Evolutionary conservation across 257 asterid genomes (phyloP).

Genomic region (Solanum gandarillasii): DNA sequence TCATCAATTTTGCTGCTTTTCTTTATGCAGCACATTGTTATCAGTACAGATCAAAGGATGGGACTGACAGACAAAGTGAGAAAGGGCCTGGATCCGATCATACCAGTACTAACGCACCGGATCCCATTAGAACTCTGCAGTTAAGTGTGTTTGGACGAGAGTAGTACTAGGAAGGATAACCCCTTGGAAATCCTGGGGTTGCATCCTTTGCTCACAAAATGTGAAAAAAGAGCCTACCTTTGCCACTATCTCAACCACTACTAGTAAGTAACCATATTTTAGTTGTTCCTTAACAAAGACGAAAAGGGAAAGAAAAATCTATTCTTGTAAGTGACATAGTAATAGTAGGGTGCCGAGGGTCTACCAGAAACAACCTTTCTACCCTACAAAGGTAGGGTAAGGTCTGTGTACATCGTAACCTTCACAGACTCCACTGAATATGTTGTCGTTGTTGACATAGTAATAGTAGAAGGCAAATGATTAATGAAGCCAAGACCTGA

Average conservation of each 20-base stretch:
- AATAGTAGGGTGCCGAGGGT: neutral
- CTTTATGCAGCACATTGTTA: conserved; percentile 66
- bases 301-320: neutral
- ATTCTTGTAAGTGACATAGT: neutral
- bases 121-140: neutral
- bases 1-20: conserved; percentile 66
- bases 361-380: neutral
- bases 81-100: neutral
- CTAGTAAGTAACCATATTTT: neutral
- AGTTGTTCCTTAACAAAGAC: neutral
- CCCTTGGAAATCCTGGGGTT: neutral
- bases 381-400: neutral
- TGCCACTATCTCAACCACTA: neutral
- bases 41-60: conserved; percentile 62
- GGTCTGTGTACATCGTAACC: neutral
- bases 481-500: neutral
- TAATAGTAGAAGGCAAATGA: neutral
- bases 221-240: neutral
- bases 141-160: neutral
- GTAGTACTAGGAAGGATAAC: neutral
- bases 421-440: neutral
- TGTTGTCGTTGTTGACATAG: neutral
- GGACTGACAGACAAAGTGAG: conserved; percentile 13
- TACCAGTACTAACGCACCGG: neutral
- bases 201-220: neutral